phyloP scores from a whole-genome alignment of 371 early-diverging fungal genomes.

The Coemansia sp. region DNA sequence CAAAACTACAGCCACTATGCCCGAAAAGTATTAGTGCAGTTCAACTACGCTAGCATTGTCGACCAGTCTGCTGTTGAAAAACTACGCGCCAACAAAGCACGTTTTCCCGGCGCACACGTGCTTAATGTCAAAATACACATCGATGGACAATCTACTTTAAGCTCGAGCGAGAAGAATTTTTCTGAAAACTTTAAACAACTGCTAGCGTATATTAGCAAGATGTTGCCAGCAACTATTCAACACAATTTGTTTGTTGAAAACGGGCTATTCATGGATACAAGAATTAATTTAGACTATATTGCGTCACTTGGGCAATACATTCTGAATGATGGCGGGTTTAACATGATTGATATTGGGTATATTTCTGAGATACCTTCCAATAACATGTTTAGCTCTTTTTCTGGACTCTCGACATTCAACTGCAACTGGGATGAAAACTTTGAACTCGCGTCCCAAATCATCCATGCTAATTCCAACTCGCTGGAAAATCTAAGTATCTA shows the following conservation, averaged over 20 bases:
- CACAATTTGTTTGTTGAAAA: not conserved
- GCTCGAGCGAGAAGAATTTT: not conserved
- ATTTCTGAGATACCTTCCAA: not conserved
- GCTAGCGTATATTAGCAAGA: not conserved
- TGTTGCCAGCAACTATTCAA: not conserved
- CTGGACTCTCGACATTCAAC: not conserved
- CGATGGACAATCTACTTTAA: not conserved
- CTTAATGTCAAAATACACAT: slow-evolving; percentile 2
- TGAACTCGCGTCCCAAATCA: slow-evolving; percentile 11
- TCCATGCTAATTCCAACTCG: not conserved
- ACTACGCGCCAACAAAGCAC: not conserved
- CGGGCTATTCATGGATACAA: not conserved
- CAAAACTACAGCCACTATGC: not conserved
- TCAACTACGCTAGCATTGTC: not conserved
- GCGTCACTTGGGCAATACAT: not conserved
- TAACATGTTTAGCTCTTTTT: not conserved
- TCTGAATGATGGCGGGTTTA: not conserved
- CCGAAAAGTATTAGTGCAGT: not conserved
- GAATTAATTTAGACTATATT: too few species aligned
- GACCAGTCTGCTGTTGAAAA: slow-evolving; percentile 3
- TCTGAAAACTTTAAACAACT: not conserved
- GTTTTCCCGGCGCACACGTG: not conserved
- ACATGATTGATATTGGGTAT: not conserved
- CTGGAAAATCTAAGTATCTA: not conserved
- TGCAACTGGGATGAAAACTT: slow-evolving; percentile 6